Conservation (phyloP, 73 alveolate genomes). For the Paramecium bursaria region DNA sequence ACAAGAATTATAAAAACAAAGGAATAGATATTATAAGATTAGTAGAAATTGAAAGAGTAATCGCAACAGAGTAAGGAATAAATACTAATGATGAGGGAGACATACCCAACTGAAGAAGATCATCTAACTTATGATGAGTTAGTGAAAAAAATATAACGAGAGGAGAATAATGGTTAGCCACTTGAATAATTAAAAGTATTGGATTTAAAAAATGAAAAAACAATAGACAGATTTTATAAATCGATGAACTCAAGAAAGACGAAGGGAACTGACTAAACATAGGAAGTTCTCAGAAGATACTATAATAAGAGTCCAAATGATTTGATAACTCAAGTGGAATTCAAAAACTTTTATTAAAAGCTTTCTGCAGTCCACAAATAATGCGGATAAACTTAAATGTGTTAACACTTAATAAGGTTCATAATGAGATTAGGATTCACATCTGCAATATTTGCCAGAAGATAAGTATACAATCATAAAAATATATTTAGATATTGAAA, state of each 20-base stretch:
- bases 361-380: conserved; percentile 13
- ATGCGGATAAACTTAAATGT: conserved; percentile 16
- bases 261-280: conserved; percentile 5
- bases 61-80: no score
- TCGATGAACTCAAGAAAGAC: neutral
- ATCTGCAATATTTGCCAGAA: conserved; percentile 8
- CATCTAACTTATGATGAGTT: conserved; percentile 38
- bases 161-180: conserved; percentile 29
- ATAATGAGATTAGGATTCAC: conserved; percentile 48
- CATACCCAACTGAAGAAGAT: no score
- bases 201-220: conserved; percentile 10
- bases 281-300: neutral
- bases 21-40: no score
- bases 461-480: conserved; percentile 1
- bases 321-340: conserved; percentile 22
- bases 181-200: neutral
- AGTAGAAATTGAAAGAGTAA: no score
- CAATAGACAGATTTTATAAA: neutral
- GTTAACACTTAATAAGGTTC: conserved; percentile 33
- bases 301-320: conserved; percentile 48
- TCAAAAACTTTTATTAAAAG: conserved; percentile 29
- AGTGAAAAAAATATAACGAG: neutral
- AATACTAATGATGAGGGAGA: no score
- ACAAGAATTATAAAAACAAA: no score
- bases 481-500: neutral